phyloP scores from a whole-genome alignment of 228 moss, liverwort and hornwort genomes.

The Sphagnum fallax region DNA sequence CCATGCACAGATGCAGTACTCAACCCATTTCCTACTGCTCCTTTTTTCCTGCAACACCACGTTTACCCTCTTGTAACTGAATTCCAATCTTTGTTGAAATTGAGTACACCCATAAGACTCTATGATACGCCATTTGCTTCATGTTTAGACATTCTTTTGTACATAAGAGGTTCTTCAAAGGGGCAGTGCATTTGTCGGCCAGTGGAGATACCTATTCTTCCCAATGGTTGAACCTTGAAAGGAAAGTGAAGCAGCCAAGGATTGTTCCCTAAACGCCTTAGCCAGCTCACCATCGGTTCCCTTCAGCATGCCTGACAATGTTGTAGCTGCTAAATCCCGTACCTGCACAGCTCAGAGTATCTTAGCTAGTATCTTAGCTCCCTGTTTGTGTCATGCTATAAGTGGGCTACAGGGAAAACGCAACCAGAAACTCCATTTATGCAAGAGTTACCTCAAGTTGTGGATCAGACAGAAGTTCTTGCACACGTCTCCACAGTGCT shows the following conservation, averaged over 20 bases:
- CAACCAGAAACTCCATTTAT: background rate
- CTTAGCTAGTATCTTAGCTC: background rate
- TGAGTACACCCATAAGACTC: too few relatives aligned
- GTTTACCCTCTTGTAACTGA: background rate
- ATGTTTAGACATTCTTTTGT: too few relatives aligned
- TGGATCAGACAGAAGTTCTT: conserved; percentile 82
- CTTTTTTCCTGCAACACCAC: conserved; percentile 50
- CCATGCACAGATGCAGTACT: conserved; percentile 67
- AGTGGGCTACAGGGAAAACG: background rate
- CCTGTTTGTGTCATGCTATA: background rate
- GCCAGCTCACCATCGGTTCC: conserved; percentile 70
- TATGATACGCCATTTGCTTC: too few relatives aligned
- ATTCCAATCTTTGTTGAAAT: too few relatives aligned
- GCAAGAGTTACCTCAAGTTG: conserved; percentile 76
- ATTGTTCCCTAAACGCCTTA: conserved; percentile 70
- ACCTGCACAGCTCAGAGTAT: conserved; percentile 48
- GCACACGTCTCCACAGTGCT: conserved; percentile 72
- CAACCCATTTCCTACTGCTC: conserved; percentile 29
- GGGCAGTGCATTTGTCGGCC: too few relatives aligned
- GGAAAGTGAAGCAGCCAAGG: conserved; percentile 38
- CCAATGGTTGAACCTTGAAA: conserved; percentile 43
- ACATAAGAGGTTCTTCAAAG: too few relatives aligned
- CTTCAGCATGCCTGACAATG: conserved; percentile 93
- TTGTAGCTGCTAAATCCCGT: conserved; percentile 86
- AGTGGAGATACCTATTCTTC: conserved; percentile 32